Evolutionary conservation across 148 eudicot genomes (phyloP), one percentile per base, ranked within the genome.

Genomic region (Diospyros lotus): DNA sequence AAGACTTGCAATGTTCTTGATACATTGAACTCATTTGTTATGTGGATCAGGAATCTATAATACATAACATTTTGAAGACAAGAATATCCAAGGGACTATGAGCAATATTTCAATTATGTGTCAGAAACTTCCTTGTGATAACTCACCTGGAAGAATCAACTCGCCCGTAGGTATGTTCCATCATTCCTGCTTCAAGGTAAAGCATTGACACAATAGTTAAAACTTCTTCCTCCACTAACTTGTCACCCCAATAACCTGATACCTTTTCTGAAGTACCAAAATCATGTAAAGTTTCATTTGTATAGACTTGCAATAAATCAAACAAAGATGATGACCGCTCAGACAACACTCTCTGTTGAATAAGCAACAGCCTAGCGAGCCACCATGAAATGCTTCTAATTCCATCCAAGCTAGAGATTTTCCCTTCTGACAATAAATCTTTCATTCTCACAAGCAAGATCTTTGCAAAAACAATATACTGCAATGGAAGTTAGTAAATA

Each of bases 401-500:
- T 77, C 85, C 95, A 80, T 78, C 81, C 44, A 61, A 50, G 58
- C 77, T 48, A 77, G 66, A 58, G 38, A 72, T 18, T 50, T 66
- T 78, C 74, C 83, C 87, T 79, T 86, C 77, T 73, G 80, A 80
- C 46, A 82, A 62, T 63, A 84, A 60, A 84, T 94, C 96, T 82
- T 84, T 90, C 48, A 80, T 72, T 87, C 73, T 89, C 84, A 74
- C 78, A 70, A 94, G 89, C 86, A 94, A 74, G 66, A 86, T 79
- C 87, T 92, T 94, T 48, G 92, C 93, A 83, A 94, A 89, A 79
- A 92, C 81, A 68, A 94, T 54, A 82, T 83, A 90, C 97, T 93
- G 80, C 83, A 87, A 77, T 66, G 13, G n/a, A 75, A 74, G 41
- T 44, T 28, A 55, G 6, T 51, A 45, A 12, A 18, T 4, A 6